Evolutionary conservation across 768 basidiomycete genomes (phyloP).

Genomic region (Favolaschia claudopus): DNA sequence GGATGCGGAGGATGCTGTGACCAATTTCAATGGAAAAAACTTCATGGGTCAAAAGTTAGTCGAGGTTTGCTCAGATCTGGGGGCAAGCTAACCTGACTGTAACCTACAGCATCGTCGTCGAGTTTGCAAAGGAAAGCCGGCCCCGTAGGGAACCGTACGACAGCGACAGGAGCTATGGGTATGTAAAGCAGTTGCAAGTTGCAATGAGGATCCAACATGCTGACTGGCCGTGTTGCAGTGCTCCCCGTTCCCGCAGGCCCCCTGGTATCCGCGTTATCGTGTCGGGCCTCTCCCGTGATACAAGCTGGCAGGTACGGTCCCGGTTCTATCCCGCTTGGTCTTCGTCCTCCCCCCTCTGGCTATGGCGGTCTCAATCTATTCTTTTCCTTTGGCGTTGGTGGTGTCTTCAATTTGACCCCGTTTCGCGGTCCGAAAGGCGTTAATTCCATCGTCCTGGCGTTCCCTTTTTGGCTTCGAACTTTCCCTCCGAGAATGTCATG

Average conservation of each 20-base stretch:
- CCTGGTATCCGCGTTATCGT: slow-evolving; percentile 87
- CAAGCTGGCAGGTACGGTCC: slow-evolving; percentile 96
- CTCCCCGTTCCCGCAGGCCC: slow-evolving; percentile 75
- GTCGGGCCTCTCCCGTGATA: slow-evolving; percentile 89
- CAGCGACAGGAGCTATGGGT: slow-evolving; percentile 64
- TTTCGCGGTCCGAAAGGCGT: too few relatives aligned
- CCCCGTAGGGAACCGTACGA: slow-evolving; percentile 83
- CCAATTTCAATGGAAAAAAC: slow-evolving; percentile 84
- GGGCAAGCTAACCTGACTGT: neutral
- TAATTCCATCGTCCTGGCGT: neutral
- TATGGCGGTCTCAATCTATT: slow-evolving; percentile 12
- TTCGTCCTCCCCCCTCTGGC: slow-evolving; percentile 1
- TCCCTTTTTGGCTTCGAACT: neutral
- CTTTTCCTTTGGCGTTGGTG: slow-evolving; percentile 17
- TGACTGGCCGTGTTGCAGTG: slow-evolving; percentile 37
- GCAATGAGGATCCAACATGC: neutral
- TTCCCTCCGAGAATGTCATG: slow-evolving; percentile 12
- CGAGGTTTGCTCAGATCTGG: neutral
- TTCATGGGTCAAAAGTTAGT: slow-evolving; percentile 89
- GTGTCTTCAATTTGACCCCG: slow-evolving; percentile 21
- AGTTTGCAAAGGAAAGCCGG: slow-evolving; percentile 93
- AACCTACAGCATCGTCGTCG: slow-evolving; percentile 93
- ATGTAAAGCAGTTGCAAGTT: slow-evolving; percentile 31
- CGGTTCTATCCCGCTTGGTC: slow-evolving; percentile 18
- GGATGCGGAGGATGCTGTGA: slow-evolving; percentile 95